These are phyloP conservation scores for Fusarium sp. DNA, from an alignment of 2,329 filamentous ascomycete genomes.

Conservation along the genomic window DNA sequence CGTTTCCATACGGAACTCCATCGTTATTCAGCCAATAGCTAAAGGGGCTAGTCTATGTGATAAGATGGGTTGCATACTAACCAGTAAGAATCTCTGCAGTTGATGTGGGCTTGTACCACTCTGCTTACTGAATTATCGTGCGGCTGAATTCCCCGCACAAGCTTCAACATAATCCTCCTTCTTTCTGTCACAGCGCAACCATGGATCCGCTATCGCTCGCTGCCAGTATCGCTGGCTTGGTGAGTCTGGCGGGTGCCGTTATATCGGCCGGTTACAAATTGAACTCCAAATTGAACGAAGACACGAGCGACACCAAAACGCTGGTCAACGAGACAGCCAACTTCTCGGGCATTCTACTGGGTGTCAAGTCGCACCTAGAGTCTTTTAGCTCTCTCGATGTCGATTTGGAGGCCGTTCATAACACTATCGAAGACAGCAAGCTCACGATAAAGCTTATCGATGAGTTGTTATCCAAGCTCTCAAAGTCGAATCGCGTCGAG, in stretches of 20 bases:
- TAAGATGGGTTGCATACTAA: accelerated
- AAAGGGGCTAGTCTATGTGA: not conserved
- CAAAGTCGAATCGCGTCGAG: not conserved
- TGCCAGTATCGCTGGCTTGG: not conserved
- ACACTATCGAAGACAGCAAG: not conserved
- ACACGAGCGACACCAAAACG: not conserved
- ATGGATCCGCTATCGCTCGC: not conserved
- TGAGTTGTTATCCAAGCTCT: not conserved
- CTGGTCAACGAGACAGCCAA: not conserved
- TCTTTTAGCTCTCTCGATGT: not conserved
- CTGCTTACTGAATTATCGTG: not conserved
- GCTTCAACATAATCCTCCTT: not conserved
- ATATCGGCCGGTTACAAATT: not conserved
- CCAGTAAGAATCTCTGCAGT: not conserved
- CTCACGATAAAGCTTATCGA: not conserved
- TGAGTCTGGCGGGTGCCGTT: not conserved
- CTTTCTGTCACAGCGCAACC: not conserved
- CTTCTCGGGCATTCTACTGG: not conserved
- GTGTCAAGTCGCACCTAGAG: not conserved
- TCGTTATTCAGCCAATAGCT: accelerated
- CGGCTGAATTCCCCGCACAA: not conserved
- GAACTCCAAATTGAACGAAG: not conserved
- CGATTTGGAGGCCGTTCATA: not conserved
- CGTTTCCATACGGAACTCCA: not conserved
- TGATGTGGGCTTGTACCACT: not conserved